A percentile compares a stretch with the other conserved stretches of the same genome.
Evolutionary conservation across 2,329 filamentous ascomycete genomes (phyloP).

Genomic region (Pseudogymnoascus sp.): DNA sequence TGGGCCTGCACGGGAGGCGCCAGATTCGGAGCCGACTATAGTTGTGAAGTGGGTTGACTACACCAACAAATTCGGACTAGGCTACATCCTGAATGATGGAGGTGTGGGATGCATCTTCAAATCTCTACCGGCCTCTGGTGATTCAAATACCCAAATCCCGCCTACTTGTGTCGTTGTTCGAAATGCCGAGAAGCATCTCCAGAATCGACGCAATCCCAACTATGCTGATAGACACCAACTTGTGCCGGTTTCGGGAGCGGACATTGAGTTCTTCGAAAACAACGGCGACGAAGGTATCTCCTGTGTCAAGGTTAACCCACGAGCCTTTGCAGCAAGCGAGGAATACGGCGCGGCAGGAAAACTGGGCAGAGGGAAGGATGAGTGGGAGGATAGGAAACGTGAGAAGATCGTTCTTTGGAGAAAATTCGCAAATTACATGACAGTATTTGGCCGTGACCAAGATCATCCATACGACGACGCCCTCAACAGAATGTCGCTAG

Average conservation of each 20-base stretch:
- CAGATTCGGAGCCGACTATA: slow-evolving; percentile 50
- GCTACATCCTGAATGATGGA: slow-evolving; percentile 75
- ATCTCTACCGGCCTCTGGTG: slow-evolving; percentile 43
- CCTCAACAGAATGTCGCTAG: slow-evolving; percentile 22
- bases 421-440: slow-evolving; percentile 69
- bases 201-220: slow-evolving; percentile 47
- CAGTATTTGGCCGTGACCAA: slow-evolving; percentile 65
- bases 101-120: slow-evolving; percentile 64
- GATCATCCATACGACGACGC: slow-evolving; percentile 41
- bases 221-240: slow-evolving; percentile 53
- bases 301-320: slow-evolving; percentile 55
- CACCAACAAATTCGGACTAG: slow-evolving; percentile 76
- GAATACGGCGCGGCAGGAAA: slow-evolving; percentile 53
- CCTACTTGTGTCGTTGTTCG: slow-evolving; percentile 65
- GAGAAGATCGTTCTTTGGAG: slow-evolving; percentile 62
- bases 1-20: slow-evolving; percentile 50
- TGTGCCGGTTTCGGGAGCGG: slow-evolving; percentile 52
- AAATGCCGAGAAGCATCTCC: slow-evolving; percentile 62
- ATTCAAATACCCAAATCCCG: slow-evolving; percentile 46
- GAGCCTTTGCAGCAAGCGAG: slow-evolving; percentile 49
- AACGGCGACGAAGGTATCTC: slow-evolving; percentile 55
- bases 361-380: slow-evolving; percentile 53
- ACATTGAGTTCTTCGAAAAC: slow-evolving; percentile 68
- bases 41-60: slow-evolving; percentile 83
- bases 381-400: slow-evolving; percentile 57